phyloP scores from a whole-genome alignment of 176 grass and related monocot genomes.

The Carex pumila region DNA sequence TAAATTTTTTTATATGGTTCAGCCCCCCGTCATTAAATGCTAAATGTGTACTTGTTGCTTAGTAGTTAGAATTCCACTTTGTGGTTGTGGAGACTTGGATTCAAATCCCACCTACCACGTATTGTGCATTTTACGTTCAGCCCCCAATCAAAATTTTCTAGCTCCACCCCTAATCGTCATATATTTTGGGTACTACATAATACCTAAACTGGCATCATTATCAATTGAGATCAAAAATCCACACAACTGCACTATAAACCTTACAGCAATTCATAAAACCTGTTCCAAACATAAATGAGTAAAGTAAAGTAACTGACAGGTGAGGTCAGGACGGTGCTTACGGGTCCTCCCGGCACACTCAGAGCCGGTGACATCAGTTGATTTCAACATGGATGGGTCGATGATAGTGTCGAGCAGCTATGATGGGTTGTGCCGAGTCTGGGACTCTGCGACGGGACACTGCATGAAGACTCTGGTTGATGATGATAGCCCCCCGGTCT shows the following conservation, averaged over 20 bases:
- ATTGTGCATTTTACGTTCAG: no score
- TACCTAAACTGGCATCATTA: not conserved
- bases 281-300: not conserved
- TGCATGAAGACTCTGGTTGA: constrained; percentile 91
- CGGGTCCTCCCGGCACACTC: constrained; percentile 87
- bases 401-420: constrained; percentile 83
- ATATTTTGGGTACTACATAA: not conserved
- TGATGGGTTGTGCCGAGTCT: constrained; percentile 76
- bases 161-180: not conserved
- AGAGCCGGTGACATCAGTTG: constrained; percentile 82
- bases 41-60: no score
- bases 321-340: constrained; percentile 68
- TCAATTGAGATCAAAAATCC: not conserved
- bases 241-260: not conserved
- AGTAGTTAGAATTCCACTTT: no score
- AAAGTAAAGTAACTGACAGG: constrained; percentile 1
- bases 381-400: constrained; percentile 65
- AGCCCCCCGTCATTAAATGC: no score
- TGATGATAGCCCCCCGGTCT: constrained; percentile 73
- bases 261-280: not conserved
- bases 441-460: constrained; percentile 71
- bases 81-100: no score
- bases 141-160: no score
- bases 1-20: no score
- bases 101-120: no score